These are phyloP conservation scores for Cotoneaster glaucophyllus DNA, from an alignment of 306 rosid species.

Conservation along the genomic window DNA sequence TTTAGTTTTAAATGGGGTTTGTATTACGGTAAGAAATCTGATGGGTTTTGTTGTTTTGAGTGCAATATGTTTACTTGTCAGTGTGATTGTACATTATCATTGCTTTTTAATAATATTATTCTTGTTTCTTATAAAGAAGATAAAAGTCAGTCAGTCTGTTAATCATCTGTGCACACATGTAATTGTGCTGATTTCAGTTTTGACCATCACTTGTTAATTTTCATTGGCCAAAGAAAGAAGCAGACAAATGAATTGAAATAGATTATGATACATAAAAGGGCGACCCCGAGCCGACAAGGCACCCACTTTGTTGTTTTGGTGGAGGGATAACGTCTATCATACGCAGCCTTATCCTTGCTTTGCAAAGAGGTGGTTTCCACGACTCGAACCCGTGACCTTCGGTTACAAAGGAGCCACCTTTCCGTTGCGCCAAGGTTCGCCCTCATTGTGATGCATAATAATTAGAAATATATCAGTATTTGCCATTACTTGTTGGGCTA, in stretches of 20 bases:
- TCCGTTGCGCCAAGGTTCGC: too few relatives aligned
- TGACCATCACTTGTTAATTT: not conserved
- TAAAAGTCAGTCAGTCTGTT: not conserved
- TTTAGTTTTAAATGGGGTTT: not conserved
- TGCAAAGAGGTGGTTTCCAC: too few relatives aligned
- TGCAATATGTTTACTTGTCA: not conserved
- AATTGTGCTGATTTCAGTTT: not conserved
- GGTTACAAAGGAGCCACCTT: too few relatives aligned
- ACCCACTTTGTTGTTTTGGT: too few relatives aligned
- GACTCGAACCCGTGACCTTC: too few relatives aligned
- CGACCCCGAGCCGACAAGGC: too few relatives aligned
- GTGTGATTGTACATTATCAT: not conserved
- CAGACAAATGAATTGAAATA: not conserved
- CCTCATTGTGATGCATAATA: too few relatives aligned
- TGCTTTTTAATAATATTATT: not conserved
- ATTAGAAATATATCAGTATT: too few relatives aligned
- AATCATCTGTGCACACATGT: not conserved
- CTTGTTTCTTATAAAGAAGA: not conserved
- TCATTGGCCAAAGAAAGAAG: not conserved
- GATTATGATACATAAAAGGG: too few relatives aligned
- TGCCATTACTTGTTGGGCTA: too few relatives aligned
- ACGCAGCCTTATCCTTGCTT: too few relatives aligned
- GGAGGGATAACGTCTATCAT: too few relatives aligned
- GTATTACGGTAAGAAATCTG: not conserved
- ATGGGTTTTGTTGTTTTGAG: not conserved